Conservation (phyloP, 768 basidiomycete genomes). For the Auriculariales sp. region DNA sequence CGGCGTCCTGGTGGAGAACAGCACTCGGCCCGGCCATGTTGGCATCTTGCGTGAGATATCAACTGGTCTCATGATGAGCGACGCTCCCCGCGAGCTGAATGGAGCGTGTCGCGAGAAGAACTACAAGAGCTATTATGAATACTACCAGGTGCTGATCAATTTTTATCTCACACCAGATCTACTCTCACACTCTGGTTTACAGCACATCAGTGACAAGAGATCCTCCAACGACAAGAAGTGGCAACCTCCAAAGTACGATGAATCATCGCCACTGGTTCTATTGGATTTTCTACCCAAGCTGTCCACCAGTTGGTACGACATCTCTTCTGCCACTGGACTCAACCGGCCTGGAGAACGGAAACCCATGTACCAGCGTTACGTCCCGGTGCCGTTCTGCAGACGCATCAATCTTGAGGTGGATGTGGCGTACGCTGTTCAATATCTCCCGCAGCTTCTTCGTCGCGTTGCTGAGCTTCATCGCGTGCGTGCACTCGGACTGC, state of each 20-base stretch:
- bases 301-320: background rate
- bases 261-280: background rate
- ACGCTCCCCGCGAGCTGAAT: background rate
- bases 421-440: conserved; percentile 34
- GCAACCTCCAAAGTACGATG: background rate
- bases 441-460: conserved; percentile 54
- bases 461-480: conserved; percentile 55
- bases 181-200: too few relatives aligned
- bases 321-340: background rate
- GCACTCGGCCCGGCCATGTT: background rate
- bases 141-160: background rate
- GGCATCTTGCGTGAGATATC: background rate
- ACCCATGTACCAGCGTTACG: background rate
- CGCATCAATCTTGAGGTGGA: conserved; percentile 39
- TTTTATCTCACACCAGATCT: too few relatives aligned
- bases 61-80: background rate
- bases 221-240: background rate
- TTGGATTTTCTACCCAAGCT: background rate
- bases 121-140: background rate
- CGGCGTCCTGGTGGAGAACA: background rate
- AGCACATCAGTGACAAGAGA: too few relatives aligned
- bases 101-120: background rate
- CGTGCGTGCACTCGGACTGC: conserved; percentile 43
- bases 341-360: background rate
- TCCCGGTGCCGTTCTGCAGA: conserved; percentile 32